Conservation (phyloP, 1,139 yeast genomes). For the Debaryomycetaceae sp. region DNA sequence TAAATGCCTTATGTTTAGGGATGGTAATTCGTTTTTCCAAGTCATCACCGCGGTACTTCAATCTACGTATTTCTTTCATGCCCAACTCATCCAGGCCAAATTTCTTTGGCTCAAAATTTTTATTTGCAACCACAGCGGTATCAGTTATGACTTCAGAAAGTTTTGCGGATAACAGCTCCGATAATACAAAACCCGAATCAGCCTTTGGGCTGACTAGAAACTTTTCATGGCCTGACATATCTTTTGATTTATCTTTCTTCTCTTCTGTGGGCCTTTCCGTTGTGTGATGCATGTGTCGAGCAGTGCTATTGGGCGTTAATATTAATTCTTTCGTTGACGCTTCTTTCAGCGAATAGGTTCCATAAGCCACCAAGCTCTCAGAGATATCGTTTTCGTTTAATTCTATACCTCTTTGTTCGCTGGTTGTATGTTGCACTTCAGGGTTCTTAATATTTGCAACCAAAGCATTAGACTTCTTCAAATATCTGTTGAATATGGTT, state of each 20-base stretch:
- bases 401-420: not conserved
- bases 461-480: constrained; percentile 1
- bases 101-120: not conserved
- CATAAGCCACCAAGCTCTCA: not conserved
- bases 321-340: not conserved
- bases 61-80: not conserved
- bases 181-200: not conserved
- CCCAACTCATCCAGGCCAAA: not conserved
- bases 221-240: not conserved
- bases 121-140: not conserved
- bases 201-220: not conserved
- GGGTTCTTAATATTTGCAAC: not conserved
- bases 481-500: constrained; percentile 20
- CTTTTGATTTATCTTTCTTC: not conserved
- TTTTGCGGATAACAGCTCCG: not conserved
- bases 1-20: not conserved
- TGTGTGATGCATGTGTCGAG: not conserved
- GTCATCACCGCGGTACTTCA: not conserved
- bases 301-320: not conserved
- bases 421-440: not conserved
- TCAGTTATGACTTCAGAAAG: not conserved
- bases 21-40: not conserved
- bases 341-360: not conserved
- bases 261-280: not conserved
- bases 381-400: not conserved